Evolutionary conservation across 139 green algal species (phyloP).

Genomic region (Closterium sp.): DNA sequence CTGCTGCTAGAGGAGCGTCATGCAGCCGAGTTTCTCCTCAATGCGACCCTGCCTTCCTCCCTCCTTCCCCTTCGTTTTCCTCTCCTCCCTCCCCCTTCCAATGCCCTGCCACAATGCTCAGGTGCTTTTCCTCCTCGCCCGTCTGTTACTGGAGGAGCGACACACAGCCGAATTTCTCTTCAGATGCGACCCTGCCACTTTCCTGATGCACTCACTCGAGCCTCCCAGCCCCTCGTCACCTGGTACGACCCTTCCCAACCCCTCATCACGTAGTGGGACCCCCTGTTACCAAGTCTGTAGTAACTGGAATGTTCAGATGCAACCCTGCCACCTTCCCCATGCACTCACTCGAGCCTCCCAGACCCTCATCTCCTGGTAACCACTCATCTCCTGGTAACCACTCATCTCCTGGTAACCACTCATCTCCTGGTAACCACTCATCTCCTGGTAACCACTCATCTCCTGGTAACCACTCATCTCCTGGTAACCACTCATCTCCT

Average conservation of each 20-base stretch:
- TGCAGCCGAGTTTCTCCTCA: conserved; percentile 16
- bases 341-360: background rate
- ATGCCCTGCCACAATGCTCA: background rate
- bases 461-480: no score
- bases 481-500: no score
- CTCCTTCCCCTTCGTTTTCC: no score
- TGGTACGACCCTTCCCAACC: background rate
- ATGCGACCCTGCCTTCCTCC: conserved; percentile 15
- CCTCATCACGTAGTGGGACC: background rate
- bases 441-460: no score
- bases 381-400: no score
- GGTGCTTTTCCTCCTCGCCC: conserved; percentile 9
- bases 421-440: no score
- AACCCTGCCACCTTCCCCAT: no score
- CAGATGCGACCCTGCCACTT: conserved; percentile 13
- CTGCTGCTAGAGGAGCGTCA: conserved; percentile 3
- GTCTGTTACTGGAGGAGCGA: conserved; percentile 14
- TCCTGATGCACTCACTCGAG: background rate
- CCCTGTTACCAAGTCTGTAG: no score
- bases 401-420: no score
- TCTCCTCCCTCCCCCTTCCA: background rate
- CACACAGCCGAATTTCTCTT: conserved; percentile 16
- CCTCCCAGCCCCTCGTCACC: background rate
- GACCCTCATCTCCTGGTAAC: background rate
- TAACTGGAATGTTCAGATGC: conserved; percentile 10